phyloP scores from a whole-genome alignment of 2,329 filamentous ascomycete genomes.

The Xylariaceae sp. region DNA sequence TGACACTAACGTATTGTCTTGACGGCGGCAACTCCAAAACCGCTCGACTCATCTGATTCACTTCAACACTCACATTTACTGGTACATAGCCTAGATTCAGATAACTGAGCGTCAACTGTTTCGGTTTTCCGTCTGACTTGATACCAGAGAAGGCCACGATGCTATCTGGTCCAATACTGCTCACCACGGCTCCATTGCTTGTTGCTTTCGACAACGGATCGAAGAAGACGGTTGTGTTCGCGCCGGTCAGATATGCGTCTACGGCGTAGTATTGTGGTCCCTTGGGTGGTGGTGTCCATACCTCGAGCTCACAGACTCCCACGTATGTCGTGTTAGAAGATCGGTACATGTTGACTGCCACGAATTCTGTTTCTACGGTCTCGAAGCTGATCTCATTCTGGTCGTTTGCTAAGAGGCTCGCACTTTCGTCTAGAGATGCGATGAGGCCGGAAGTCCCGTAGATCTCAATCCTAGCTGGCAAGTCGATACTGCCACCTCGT shows the following conservation, averaged over 20 bases:
- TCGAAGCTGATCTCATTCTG: slow-evolving; percentile 28
- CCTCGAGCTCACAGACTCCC: slow-evolving; percentile 33
- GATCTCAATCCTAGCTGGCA: slow-evolving; percentile 27
- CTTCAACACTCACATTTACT: slow-evolving; percentile 20
- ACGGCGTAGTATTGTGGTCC: slow-evolving; percentile 27
- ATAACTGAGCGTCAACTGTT: slow-evolving; percentile 23
- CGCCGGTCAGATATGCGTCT: slow-evolving; percentile 29
- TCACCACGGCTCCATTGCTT: slow-evolving; percentile 27
- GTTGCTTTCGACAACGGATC: slow-evolving; percentile 23
- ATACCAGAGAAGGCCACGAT: slow-evolving; percentile 30
- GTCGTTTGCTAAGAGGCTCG: slow-evolving; percentile 27
- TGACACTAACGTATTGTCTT: slow-evolving; percentile 17
- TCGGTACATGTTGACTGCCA: slow-evolving; percentile 31
- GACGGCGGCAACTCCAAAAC: slow-evolving; percentile 21
- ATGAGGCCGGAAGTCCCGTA: slow-evolving; percentile 25
- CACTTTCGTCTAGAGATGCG: slow-evolving; percentile 16
- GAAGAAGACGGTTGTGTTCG: slow-evolving; percentile 23
- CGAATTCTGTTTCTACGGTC: slow-evolving; percentile 26
- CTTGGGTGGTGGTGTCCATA: slow-evolving; percentile 26
- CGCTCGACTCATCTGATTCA: slow-evolving; percentile 24
- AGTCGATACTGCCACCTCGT: slow-evolving; percentile 32
- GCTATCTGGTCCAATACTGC: slow-evolving; percentile 23
- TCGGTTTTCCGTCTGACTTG: slow-evolving; percentile 17
- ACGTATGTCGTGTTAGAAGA: slow-evolving; percentile 23
- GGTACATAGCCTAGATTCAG: slow-evolving; percentile 20